Conservation (phyloP, 2,329 filamentous ascomycete species). For the Akanthomyces lecanii region DNA sequence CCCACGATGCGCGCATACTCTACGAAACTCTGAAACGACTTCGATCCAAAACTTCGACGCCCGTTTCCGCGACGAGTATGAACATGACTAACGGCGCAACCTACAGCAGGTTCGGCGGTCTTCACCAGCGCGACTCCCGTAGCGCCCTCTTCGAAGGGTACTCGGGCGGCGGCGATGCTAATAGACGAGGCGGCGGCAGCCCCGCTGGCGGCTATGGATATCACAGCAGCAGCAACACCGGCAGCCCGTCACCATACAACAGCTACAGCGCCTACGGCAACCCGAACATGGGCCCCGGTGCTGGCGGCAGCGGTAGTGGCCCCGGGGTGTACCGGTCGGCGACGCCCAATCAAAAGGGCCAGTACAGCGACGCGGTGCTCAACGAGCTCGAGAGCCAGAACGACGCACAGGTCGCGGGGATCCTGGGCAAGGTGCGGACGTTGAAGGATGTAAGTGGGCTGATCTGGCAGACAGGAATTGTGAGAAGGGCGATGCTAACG, state of each 20-base stretch:
- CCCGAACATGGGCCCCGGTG: slow-evolving; percentile 11
- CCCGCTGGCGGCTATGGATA: slow-evolving; percentile 39
- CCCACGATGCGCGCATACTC: neutral
- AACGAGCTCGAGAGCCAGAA: slow-evolving; percentile 96
- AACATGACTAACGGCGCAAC: neutral
- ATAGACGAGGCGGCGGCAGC: slow-evolving; percentile 37
- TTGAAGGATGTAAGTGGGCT: slow-evolving; percentile 71
- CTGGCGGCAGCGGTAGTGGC: neutral
- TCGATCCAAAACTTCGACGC: neutral
- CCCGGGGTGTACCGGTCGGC: slow-evolving; percentile 50
- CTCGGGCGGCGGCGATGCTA: slow-evolving; percentile 45
- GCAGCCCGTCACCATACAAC: slow-evolving; percentile 14
- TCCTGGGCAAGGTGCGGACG: slow-evolving; percentile 82
- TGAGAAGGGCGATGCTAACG: slow-evolving; percentile 14
- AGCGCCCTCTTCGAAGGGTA: slow-evolving; percentile 74
- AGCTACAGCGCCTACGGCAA: slow-evolving; percentile 13
- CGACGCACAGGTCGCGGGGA: slow-evolving; percentile 83
- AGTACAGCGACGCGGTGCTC: slow-evolving; percentile 88
- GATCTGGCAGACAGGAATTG: neutral
- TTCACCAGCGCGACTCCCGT: slow-evolving; percentile 70
- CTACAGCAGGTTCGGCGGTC: slow-evolving; percentile 57
- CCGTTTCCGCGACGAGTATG: neutral
- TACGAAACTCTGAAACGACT: neutral
- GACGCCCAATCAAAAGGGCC: slow-evolving; percentile 74
- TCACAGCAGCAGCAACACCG: slow-evolving; percentile 1